Base-by-base conservation (phyloP, 805 yeast genomes). In the Tetrapisispora pingtungensis region DNA sequence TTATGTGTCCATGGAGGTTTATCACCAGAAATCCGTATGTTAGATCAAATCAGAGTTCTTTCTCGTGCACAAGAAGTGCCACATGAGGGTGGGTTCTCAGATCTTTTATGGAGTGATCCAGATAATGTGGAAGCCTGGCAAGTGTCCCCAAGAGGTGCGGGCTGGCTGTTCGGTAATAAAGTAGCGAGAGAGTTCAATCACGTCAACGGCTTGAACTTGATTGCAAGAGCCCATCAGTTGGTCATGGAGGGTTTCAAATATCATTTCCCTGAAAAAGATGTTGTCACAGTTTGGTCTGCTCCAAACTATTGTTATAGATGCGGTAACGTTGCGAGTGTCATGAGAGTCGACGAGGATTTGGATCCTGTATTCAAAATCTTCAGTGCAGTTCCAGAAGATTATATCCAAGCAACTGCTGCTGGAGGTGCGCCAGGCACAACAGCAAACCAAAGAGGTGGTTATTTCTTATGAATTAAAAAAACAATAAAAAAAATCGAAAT, bases 41-140 rank as follows among this genome's bases (percentile, higher is more conserved):
- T 90, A 53, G 98, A 90, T 64, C 98, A 90, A 66, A 88, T 90
- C 52, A 73, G 97, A 56, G 97, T 90, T 17, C 71, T 90, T 46
- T 83, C 93, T 43, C 75, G 98, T 58, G 97, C 97, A 3, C 97
- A 90, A 66, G 97, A 90, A 66, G 96, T 90, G 40, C 98, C 98
- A 3, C 97, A 93, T 63, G 98, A 90, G 68, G 98, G 98, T 54
- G 97, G 97, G 2, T 90, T 90, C 64, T 93, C 97, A 61, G 98
- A 90, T 65, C 75, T 90, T 56, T 89, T 90, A 33, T 90, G 98
- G 98, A 82, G 94, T 18, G 98, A 90, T 60, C 98, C 98, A 1
- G 97, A 90, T 62, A 89, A 89, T 57, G 96, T 89, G 36, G 96
- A 87, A 55, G 86, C 96, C 12, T 90, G 98, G 98, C 96, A 95